Conservation (phyloP, 2,329 filamentous ascomycete genomes). For the Aureobasidium pullulans region DNA sequence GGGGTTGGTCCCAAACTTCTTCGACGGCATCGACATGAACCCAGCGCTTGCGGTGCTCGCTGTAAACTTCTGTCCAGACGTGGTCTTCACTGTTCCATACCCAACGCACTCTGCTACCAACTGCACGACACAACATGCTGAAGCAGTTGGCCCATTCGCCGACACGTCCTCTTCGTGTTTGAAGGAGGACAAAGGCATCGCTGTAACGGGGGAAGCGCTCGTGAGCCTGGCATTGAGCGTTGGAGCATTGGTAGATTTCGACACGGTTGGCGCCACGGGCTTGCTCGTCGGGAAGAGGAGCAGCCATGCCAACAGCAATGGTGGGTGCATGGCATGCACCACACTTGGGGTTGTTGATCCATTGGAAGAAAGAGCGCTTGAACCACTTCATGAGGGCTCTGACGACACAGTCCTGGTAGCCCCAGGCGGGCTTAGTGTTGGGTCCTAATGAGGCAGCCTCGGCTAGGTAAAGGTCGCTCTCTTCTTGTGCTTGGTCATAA, state of each 20-base stretch:
- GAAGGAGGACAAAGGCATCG: constrained; percentile 85
- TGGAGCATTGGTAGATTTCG: constrained; percentile 83
- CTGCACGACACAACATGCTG: constrained; percentile 91
- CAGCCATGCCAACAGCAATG: constrained; percentile 72
- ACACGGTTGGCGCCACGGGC: constrained; percentile 81
- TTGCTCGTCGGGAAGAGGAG: constrained; percentile 79
- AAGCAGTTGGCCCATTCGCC: constrained; percentile 99
- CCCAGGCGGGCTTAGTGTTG: constrained; percentile 78
- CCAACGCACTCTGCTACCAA: constrained; percentile 88
- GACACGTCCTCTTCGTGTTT: constrained; percentile 76
- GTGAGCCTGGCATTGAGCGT: constrained; percentile 63
- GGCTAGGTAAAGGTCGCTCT: constrained; percentile 77
- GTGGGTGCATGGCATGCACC: constrained; percentile 75
- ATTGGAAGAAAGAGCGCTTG: constrained; percentile 88
- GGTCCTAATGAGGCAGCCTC: constrained; percentile 82
- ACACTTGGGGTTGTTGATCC: constrained; percentile 93
- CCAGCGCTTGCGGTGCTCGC: constrained; percentile 87
- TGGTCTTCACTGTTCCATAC: constrained; percentile 98
- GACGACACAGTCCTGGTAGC: constrained; percentile 95
- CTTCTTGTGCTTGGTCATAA: constrained; percentile 90
- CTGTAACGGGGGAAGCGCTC: constrained; percentile 92
- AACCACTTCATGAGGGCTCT: constrained; percentile 91
- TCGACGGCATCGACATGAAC: constrained; percentile 95
- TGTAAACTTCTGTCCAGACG: constrained; percentile 97
- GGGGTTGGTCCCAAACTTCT: constrained; percentile 89